Evolutionary conservation across 2,329 filamentous ascomycete species (phyloP).

Genomic region (Anthostomella pinea): DNA sequence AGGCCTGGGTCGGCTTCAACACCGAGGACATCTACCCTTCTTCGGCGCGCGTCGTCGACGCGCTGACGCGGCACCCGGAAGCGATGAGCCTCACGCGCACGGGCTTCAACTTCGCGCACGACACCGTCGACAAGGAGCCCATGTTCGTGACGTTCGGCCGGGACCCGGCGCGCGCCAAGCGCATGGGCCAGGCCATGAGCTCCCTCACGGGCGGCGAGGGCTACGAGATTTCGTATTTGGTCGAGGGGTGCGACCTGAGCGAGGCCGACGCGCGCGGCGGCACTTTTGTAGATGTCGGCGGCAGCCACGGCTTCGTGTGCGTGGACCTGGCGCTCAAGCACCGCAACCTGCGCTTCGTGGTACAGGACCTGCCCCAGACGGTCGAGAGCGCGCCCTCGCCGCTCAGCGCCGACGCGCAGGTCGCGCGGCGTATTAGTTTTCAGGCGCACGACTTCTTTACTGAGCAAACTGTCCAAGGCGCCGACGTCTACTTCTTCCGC

Average conservation of each 20-base stretch:
- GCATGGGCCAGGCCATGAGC: constrained; percentile 55
- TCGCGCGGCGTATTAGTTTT: constrained; percentile 22
- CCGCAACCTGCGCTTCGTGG: constrained; percentile 51
- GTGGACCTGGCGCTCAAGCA: constrained; percentile 52
- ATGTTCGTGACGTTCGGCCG: constrained; percentile 54
- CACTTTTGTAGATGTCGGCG: constrained; percentile 57
- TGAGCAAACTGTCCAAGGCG: constrained; percentile 38
- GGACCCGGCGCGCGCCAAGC: constrained; percentile 43
- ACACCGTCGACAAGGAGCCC: constrained; percentile 48
- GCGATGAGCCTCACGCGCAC: constrained; percentile 47
- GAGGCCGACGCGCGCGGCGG: constrained; percentile 42
- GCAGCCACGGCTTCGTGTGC: constrained; percentile 56
- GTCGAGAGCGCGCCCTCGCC: constrained; percentile 46
- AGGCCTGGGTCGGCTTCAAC: constrained; percentile 56
- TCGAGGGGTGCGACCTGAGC: constrained; percentile 53
- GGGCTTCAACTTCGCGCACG: constrained; percentile 51
- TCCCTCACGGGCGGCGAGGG: constrained; percentile 54
- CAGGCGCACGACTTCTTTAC: constrained; percentile 43
- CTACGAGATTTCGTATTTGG: constrained; percentile 51
- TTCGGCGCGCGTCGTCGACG: constrained; percentile 43
- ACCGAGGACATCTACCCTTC: constrained; percentile 52
- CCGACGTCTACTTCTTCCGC: constrained; percentile 44
- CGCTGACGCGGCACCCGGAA: constrained; percentile 43
- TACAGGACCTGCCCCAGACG: constrained; percentile 52
- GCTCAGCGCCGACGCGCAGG: constrained; percentile 33